Percentiles rank a stretch among this genome's conserved stretches.
These are phyloP conservation scores for Zangia roseola DNA, from an alignment of 768 basidiomycete species.

Conservation along the genomic window DNA sequence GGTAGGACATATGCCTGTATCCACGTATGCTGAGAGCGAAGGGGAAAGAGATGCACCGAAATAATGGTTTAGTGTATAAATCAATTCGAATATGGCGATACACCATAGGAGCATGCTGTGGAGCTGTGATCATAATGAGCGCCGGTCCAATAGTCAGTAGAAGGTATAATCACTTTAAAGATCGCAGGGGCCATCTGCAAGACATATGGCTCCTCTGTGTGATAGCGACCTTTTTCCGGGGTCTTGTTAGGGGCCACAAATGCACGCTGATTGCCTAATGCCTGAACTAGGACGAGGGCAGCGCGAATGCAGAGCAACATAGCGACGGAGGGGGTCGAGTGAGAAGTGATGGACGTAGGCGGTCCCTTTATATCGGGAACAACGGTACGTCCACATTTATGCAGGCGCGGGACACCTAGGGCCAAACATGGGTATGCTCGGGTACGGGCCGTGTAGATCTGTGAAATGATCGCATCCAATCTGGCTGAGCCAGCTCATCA, in stretches of 20 bases:
- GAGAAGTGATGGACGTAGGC: not conserved
- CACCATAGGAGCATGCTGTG: slow-evolving; percentile 51
- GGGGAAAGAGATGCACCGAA: slow-evolving; percentile 32
- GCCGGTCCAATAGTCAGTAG: not conserved
- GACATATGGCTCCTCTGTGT: slow-evolving; percentile 50
- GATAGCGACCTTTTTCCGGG: slow-evolving; percentile 47
- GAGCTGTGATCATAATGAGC: slow-evolving; percentile 33
- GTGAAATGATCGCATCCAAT: too few species aligned
- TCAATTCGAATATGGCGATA: slow-evolving; percentile 49
- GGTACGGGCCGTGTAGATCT: not conserved
- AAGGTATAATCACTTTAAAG: slow-evolving; percentile 43
- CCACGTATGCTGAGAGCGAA: slow-evolving; percentile 33
- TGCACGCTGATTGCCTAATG: slow-evolving; percentile 49
- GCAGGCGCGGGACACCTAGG: not conserved
- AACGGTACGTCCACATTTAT: not conserved
- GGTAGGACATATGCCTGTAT: slow-evolving; percentile 32
- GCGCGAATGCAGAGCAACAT: slow-evolving; percentile 51
- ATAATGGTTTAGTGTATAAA: slow-evolving; percentile 38
- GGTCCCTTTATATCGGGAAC: slow-evolving; percentile 18
- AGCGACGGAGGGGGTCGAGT: not conserved
- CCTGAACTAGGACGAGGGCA: slow-evolving; percentile 47
- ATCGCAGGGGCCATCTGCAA: slow-evolving; percentile 56
- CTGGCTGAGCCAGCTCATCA: too few species aligned
- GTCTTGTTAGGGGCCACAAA: slow-evolving; percentile 60
- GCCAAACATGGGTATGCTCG: not conserved